Conservation (phyloP, 192 early-diverging fungal genomes). For the Backusella circina region DNA sequence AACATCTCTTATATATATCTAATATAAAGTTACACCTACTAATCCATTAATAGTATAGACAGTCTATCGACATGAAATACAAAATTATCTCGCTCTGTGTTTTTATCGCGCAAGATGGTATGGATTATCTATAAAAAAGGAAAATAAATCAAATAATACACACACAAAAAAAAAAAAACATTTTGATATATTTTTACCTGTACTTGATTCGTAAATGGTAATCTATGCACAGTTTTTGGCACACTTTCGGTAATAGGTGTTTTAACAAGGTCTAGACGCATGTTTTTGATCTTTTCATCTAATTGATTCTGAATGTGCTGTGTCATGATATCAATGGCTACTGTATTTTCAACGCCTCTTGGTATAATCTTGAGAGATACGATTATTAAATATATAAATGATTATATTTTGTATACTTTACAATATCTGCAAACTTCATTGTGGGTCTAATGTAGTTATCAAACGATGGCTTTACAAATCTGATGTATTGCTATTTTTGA, state of each 20-base stretch:
- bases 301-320: conserved; percentile 87
- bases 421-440: conserved; percentile 88
- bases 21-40: conserved; percentile 40
- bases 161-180: not conserved
- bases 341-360: conserved; percentile 83
- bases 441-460: conserved; percentile 92
- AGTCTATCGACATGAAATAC: conserved; percentile 91
- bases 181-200: conserved; percentile 27
- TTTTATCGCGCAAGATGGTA: conserved; percentile 75
- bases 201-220: conserved; percentile 53
- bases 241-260: conserved; percentile 30
- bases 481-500: conserved; percentile 68
- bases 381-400: too few relatives aligned
- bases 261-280: conserved; percentile 53
- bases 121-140: conserved; percentile 61
- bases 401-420: conserved; percentile 32
- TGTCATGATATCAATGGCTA: conserved; percentile 89
- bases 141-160: not conserved
- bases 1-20: not conserved
- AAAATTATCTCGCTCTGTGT: conserved; percentile 78
- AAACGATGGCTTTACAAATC: conserved; percentile 93
- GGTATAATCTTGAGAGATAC: conserved; percentile 86
- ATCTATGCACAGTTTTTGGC: conserved; percentile 42
- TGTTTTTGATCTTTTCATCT: conserved; percentile 58
- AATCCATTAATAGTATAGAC: conserved; percentile 80